Evolutionary conservation across 768 basidiomycete genomes (phyloP), one percentile per base, ranked within the genome.

Genomic region (Rhodosporidiobolus sp.): DNA sequence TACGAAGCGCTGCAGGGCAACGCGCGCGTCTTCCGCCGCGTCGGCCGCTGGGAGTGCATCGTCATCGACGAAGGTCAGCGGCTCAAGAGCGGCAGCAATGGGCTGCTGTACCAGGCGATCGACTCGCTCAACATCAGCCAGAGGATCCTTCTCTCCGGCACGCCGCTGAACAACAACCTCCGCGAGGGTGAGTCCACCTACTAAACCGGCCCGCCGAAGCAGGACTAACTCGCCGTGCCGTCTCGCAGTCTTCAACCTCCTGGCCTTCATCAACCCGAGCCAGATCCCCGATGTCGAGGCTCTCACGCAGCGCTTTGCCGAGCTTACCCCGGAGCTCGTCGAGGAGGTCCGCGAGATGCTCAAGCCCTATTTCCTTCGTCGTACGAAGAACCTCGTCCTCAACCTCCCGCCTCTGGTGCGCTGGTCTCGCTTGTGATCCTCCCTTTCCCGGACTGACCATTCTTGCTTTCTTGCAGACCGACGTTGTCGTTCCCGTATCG

Each of bases 91-190:
- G 96, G 82, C 83, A 89, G 85, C 11, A 72, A 74, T 28, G 50
- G 56, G 46, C 35, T 61, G 17, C 65, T 75, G 22, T 73, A 48
- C 55, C 19, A 53, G 2, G 59, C 64, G 8, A 63, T 78, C n/a
- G 8, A 60, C 43, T 62, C 74, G 66, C 35, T 63, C 30, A 57
- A 45, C 26, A 32, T 74, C 28, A 20, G 11, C 94, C 94, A 56
- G 92, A 93, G 60, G 89, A 89, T 79, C 79, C 86, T 79, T 16
- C 43, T 66, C 8, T 65, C 52, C 52, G 64, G 73, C 86, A 98
- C 96, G 0, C 95, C 95, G 0, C 81, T 98, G 69, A 98, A 98
- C 81, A 98, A 98, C 83, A 98, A 97, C 79, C 89, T 99, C 32
- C 86, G 92, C 58, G 96, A 99, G 50, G 48, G 65, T 66, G 34